Conservation (phyloP, 305 asterid species). For the Fraxinus dipetala region DNA sequence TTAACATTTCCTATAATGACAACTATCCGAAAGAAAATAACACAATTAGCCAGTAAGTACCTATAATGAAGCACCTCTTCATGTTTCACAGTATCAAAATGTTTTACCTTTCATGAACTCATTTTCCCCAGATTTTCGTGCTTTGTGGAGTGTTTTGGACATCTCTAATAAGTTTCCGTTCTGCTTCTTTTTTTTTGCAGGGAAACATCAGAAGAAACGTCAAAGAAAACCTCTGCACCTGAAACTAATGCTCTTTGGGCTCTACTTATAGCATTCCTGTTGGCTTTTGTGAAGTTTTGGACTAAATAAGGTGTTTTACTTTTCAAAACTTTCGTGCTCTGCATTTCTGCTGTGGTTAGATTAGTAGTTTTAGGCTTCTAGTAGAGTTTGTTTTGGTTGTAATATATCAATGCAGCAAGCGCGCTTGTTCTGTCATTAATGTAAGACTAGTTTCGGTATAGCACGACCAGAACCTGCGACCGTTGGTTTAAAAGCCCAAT, state of each 20-base stretch:
- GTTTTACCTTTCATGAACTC: background rate
- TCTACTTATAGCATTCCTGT: background rate
- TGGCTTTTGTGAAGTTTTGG: constrained; percentile 2
- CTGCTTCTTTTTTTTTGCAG: background rate
- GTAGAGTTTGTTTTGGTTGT: background rate
- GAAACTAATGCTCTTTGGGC: background rate
- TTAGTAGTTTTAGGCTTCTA: background rate
- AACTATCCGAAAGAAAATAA: background rate
- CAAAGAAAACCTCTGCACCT: background rate
- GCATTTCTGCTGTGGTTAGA: background rate
- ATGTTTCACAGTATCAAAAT: background rate
- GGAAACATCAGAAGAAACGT: background rate
- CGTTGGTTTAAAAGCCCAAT: background rate
- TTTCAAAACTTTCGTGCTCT: background rate
- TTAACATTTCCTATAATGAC: background rate
- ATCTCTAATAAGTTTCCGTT: background rate
- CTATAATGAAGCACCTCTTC: background rate
- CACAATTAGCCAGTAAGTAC: background rate
- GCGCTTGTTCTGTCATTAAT: background rate
- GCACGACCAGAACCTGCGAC: background rate
- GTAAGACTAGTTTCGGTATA: background rate
- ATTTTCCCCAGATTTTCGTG: background rate
- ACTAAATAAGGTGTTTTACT: background rate
- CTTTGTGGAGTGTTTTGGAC: background rate
- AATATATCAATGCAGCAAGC: background rate